Evolutionary conservation across 441 rosid species (phyloP).

Genomic region (Pelargonium myrrhifolium): DNA sequence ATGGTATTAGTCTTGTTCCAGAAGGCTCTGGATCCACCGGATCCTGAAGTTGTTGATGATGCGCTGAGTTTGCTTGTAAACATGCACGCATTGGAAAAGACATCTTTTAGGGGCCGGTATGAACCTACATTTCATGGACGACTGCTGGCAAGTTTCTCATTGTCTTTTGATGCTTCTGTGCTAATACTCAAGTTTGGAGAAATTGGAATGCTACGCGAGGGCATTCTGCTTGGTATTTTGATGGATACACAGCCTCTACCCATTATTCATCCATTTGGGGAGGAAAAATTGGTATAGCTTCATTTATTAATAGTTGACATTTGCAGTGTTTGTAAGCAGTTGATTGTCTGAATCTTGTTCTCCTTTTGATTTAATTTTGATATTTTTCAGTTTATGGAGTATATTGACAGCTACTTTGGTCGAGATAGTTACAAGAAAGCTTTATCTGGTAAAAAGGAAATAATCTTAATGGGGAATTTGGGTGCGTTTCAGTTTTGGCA

Average conservation of each 20-base stretch:
- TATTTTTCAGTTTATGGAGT: conserved; percentile 54
- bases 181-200: conserved; percentile 77
- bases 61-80: conserved; percentile 62
- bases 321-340: conserved; percentile 14
- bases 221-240: conserved; percentile 75
- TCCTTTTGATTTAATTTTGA: conserved; percentile 14
- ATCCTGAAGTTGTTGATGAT: conserved; percentile 57
- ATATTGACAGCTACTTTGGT: conserved; percentile 39
- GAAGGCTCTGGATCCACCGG: conserved; percentile 87
- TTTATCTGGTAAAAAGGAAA: conserved; percentile 56
- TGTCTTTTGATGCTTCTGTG: conserved; percentile 79
- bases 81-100: conserved; percentile 47
- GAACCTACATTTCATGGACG: conserved; percentile 89
- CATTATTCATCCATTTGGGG: conserved; percentile 75
- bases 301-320: conserved; percentile 20
- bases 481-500: conserved; percentile 91
- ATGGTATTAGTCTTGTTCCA: conserved; percentile 54
- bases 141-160: conserved; percentile 73
- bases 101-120: conserved; percentile 55
- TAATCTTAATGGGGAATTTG: conserved; percentile 55
- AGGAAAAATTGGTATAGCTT: conserved; percentile 52
- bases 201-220: conserved; percentile 74
- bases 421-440: conserved; percentile 37
- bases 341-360: conserved; percentile 16
- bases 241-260: conserved; percentile 82